Conservation (phyloP, 2,329 filamentous ascomycete species). For the Penicillium concentricum region DNA sequence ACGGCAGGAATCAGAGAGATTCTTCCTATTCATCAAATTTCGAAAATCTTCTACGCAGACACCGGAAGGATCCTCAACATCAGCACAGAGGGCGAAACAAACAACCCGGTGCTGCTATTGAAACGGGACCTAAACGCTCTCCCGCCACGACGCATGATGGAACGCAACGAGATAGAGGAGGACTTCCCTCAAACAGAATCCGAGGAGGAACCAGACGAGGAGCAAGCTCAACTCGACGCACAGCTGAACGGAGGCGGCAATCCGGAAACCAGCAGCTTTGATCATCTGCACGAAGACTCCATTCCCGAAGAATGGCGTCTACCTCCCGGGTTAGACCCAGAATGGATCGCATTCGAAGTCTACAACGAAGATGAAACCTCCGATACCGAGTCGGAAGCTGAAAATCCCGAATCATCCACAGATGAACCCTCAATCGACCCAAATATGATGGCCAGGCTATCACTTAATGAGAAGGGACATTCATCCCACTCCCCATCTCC, state of each 20-base stretch:
- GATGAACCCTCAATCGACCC: constrained; percentile 40
- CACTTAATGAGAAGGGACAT: constrained; percentile 32
- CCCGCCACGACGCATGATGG: constrained; percentile 60
- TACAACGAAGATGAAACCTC: constrained; percentile 64
- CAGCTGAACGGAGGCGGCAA: constrained; percentile 30
- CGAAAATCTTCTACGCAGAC: constrained; percentile 91
- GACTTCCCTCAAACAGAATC: constrained; percentile 28
- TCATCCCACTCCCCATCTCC: constrained; percentile 38
- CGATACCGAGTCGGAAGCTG: constrained; percentile 52
- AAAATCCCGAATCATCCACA: constrained; percentile 20
- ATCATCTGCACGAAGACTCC: constrained; percentile 29
- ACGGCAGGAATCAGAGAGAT: constrained; percentile 65
- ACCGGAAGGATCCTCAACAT: constrained; percentile 89
- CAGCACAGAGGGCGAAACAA: constrained; percentile 64
- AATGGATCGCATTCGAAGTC: constrained; percentile 90
- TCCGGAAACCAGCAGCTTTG: constrained; percentile 14
- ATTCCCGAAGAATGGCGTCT: constrained; percentile 56
- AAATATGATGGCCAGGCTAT: constrained; percentile 50
- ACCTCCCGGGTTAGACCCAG: constrained; percentile 74
- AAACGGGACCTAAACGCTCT: constrained; percentile 68
- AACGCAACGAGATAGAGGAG: constrained; percentile 43
- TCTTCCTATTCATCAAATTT: constrained; percentile 70
- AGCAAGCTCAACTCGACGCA: constrained; percentile 40
- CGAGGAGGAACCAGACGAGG: constrained; percentile 39
- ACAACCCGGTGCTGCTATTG: constrained; percentile 70